phyloP scores from a whole-genome alignment of 2,329 filamentous ascomycete genomes.

The Coniochaeta hoffmannii region DNA sequence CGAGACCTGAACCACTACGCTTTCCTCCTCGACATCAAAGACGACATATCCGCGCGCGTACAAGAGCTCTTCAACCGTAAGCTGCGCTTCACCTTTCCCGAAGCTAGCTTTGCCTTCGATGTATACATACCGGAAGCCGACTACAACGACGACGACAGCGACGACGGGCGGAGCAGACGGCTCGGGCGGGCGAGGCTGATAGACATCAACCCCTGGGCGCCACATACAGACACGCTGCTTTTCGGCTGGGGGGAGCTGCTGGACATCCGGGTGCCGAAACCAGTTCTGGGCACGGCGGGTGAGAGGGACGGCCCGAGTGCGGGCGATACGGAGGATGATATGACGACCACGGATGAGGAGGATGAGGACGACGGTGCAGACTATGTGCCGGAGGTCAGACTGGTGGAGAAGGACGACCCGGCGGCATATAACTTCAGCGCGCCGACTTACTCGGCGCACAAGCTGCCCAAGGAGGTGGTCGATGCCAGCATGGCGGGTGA shows the following conservation, averaged over 20 bases:
- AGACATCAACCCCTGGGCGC: slow-evolving; percentile 93
- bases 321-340: slow-evolving; percentile 22
- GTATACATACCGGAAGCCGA: slow-evolving; percentile 73
- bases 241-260: slow-evolving; percentile 89
- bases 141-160: slow-evolving; percentile 18
- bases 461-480: slow-evolving; percentile 88
- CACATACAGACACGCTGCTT: slow-evolving; percentile 77
- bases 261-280: slow-evolving; percentile 55
- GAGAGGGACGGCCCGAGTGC: slow-evolving; percentile 15
- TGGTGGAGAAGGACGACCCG: slow-evolving; percentile 78
- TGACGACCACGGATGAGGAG: slow-evolving; percentile 28
- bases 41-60: slow-evolving; percentile 61
- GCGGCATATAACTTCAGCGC: slow-evolving; percentile 82
- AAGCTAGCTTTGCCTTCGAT: slow-evolving; percentile 81
- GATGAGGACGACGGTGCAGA: slow-evolving; percentile 46
- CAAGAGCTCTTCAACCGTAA: slow-evolving; percentile 69
- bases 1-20: slow-evolving; percentile 86
- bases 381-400: slow-evolving; percentile 68
- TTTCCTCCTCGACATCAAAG: slow-evolving; percentile 61
- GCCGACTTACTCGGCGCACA: slow-evolving; percentile 89
- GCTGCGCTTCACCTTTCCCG: slow-evolving; percentile 71
- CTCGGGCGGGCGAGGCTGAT: slow-evolving; percentile 76
- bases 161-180: slow-evolving; percentile 39
- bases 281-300: slow-evolving; percentile 42
- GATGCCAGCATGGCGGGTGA: slow-evolving; percentile 60